phyloP scores from a whole-genome alignment of 2,329 filamentous ascomycete genomes.

The Fusarium anguioides region DNA sequence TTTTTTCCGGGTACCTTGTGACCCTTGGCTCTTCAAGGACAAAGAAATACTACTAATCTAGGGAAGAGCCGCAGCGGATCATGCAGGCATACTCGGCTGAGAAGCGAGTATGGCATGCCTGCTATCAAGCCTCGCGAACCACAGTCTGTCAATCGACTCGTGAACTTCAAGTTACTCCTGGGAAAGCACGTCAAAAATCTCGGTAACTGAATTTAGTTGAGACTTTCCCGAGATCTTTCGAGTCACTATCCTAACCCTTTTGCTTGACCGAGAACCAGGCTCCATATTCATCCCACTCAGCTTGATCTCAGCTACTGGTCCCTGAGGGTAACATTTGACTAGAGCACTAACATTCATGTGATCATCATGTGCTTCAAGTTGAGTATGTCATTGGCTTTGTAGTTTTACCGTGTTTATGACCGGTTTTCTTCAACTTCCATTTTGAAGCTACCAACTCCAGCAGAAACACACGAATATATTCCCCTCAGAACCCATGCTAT shows the following conservation, averaged over 20 bases:
- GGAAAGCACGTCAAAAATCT: background rate
- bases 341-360: background rate
- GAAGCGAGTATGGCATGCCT: background rate
- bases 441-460: background rate
- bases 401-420: background rate
- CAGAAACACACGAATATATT: background rate
- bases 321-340: background rate
- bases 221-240: background rate
- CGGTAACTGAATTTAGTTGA: background rate
- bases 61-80: slow-evolving; percentile 3
- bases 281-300: background rate
- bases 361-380: slow-evolving; percentile 20
- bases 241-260: slow-evolving; percentile 11
- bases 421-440: background rate
- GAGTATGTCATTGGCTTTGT: slow-evolving; percentile 13
- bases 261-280: slow-evolving; percentile 21
- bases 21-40: background rate
- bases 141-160: background rate
- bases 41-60: slow-evolving; percentile 6
- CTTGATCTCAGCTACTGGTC: background rate
- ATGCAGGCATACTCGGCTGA: background rate
- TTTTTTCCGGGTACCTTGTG: slow-evolving; percentile 10
- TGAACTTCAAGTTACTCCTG: background rate
- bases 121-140: slow-evolving; percentile 1
- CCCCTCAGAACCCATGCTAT: background rate